Percentiles rank a stretch among this genome's conserved stretches.
Conservation (phyloP, 2,329 filamentous ascomycete species). For the Penicillium sp. region DNA sequence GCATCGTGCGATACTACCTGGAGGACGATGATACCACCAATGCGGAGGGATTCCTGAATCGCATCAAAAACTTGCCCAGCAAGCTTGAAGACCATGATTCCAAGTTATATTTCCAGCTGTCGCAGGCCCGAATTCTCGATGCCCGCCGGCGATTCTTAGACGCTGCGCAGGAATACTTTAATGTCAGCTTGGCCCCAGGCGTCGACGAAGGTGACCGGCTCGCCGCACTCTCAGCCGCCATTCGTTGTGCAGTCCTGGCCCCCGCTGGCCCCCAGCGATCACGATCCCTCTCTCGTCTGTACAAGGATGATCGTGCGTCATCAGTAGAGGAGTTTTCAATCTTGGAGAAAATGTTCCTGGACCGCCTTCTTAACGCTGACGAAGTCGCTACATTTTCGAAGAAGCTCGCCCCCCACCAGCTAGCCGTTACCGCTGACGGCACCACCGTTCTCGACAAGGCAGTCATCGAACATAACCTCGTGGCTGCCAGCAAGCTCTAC, state of each 20-base stretch:
- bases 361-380: slow-evolving; percentile 77
- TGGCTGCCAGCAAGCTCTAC: slow-evolving; percentile 81
- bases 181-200: slow-evolving; percentile 76
- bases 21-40: slow-evolving; percentile 89
- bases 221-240: slow-evolving; percentile 81
- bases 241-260: slow-evolving; percentile 90
- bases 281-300: slow-evolving; percentile 78
- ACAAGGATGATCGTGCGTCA: slow-evolving; percentile 86
- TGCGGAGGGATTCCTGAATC: slow-evolving; percentile 88
- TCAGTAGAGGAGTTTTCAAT: slow-evolving; percentile 82
- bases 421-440: slow-evolving; percentile 87
- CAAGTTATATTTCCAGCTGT: slow-evolving; percentile 84
- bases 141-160: slow-evolving; percentile 87
- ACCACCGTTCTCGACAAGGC: slow-evolving; percentile 92
- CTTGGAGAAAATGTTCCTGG: slow-evolving; percentile 96
- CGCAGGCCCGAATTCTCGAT: slow-evolving; percentile 91
- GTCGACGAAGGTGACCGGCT: slow-evolving; percentile 88
- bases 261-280: slow-evolving; percentile 87
- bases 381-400: slow-evolving; percentile 88
- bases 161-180: slow-evolving; percentile 86
- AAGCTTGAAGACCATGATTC: slow-evolving; percentile 75
- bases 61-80: slow-evolving; percentile 88
- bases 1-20: slow-evolving; percentile 91
- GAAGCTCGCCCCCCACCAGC: slow-evolving; percentile 82
- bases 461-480: slow-evolving; percentile 93